Conservation (phyloP, 768 basidiomycete genomes). For the Podaxis sp. region DNA sequence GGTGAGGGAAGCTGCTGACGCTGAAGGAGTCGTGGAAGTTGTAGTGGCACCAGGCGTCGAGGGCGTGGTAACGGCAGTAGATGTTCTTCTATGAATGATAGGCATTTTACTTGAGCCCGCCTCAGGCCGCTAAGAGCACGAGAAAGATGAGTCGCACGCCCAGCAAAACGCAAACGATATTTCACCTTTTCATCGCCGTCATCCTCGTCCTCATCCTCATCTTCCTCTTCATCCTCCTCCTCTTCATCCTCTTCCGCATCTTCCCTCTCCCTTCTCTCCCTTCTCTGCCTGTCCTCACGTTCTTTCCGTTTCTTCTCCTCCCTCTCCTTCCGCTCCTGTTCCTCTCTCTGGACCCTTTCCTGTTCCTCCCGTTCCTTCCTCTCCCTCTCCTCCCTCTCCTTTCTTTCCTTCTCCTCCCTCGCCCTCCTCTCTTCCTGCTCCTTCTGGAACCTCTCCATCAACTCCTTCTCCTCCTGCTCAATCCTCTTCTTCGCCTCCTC, state of each 20-base stretch:
- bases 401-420: background rate
- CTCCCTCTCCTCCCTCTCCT: conserved; percentile 5
- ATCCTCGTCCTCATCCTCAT: background rate
- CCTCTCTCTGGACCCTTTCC: background rate
- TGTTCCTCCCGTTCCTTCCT: background rate
- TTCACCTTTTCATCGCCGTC: background rate
- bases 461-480: conserved; percentile 7
- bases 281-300: background rate
- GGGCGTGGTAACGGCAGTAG: background rate
- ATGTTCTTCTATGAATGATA: background rate
- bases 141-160: background rate
- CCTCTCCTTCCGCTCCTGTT: background rate
- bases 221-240: background rate
- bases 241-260: background rate
- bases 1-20: conserved; percentile 2
- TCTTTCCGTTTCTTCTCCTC: background rate
- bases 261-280: background rate
- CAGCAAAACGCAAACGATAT: background rate
- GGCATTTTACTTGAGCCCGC: background rate
- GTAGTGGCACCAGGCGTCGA: background rate
- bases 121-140: background rate
- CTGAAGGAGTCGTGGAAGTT: background rate
- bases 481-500: conserved; percentile 2
- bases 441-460: conserved; percentile 7
- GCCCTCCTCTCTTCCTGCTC: conserved; percentile 8